Evolutionary conservation across 257 asterid species (phyloP).

Genomic region (Petrea volubilis): DNA sequence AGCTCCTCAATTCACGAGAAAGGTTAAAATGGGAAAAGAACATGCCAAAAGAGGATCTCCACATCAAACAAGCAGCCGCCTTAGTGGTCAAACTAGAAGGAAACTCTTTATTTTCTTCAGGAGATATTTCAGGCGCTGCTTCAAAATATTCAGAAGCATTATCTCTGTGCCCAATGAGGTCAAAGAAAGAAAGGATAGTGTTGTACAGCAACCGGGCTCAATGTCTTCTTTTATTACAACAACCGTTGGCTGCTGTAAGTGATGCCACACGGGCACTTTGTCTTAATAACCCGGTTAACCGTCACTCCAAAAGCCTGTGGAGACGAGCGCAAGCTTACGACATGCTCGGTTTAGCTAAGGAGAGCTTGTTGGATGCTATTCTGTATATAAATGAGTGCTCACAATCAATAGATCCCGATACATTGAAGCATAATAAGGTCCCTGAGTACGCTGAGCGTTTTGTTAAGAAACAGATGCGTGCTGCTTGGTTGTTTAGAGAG

Average conservation of each 20-base stretch:
- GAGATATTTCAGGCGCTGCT: constrained; percentile 93
- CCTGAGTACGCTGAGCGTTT: constrained; percentile 96
- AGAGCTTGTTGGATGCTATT: constrained; percentile 92
- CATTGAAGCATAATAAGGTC: constrained; percentile 77
- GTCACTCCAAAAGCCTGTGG: constrained; percentile 98
- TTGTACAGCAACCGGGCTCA: constrained; percentile 94
- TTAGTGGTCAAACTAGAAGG: constrained; percentile 97
- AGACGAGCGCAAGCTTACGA: constrained; percentile 99
- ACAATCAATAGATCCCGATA: constrained; percentile 81
- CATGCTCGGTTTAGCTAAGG: constrained; percentile 92
- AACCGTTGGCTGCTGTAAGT: constrained; percentile 90
- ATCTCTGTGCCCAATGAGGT: constrained; percentile 86
- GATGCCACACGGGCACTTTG: constrained; percentile 93
- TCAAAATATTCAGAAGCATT: constrained; percentile 88
- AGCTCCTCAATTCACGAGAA: constrained; percentile 68
- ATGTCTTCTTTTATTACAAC: constrained; percentile 86
- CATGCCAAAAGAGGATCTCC: constrained; percentile 99
- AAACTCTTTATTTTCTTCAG: constrained; percentile 85
- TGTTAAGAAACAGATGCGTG: constrained; percentile 95
- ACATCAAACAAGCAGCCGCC: constrained; percentile 97
- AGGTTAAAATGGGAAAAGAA: constrained; percentile 90
- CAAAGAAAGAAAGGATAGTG: constrained; percentile 88
- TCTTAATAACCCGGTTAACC: constrained; percentile 88
- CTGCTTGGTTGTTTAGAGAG: constrained; percentile 93
- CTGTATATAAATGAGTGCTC: constrained; percentile 92